Evolutionary conservation across 371 early-diverging fungal genomes (phyloP).

Genomic region (Zychaea mexicana): DNA sequence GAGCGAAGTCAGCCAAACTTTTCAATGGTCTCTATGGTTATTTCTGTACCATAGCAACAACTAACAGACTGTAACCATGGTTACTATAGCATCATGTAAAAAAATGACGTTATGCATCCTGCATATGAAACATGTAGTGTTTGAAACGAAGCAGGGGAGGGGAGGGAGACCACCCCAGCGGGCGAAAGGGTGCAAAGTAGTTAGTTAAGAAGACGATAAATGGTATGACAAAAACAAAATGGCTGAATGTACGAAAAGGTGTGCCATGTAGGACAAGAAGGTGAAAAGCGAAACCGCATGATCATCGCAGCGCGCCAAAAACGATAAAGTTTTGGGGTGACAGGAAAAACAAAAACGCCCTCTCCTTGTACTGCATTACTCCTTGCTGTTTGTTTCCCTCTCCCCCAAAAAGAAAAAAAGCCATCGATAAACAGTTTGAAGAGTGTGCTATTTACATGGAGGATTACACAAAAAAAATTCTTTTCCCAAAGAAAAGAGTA

Average conservation of each 20-base stretch:
- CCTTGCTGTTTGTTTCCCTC: not conserved
- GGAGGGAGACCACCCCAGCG: not conserved
- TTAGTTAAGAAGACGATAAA: not conserved
- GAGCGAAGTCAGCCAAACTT: not conserved
- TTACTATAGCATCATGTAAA: not conserved
- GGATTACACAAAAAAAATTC: not conserved
- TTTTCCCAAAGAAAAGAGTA: not conserved
- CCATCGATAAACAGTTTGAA: no score
- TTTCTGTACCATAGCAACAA: not conserved
- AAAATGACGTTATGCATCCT: not conserved
- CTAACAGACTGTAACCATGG: no score
- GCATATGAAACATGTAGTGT: not conserved
- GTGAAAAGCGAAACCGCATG: constrained; percentile 1
- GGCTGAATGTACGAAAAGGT: not conserved
- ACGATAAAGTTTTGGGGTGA: constrained; percentile 2
- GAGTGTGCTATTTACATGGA: no score
- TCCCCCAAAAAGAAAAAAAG: not conserved
- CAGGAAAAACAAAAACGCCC: constrained; percentile 7
- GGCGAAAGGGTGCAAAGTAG: not conserved
- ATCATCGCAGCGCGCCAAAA: constrained; percentile 7
- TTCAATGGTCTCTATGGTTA: not conserved
- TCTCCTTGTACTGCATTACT: not conserved
- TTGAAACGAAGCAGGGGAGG: not conserved
- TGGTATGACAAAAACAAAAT: not conserved
- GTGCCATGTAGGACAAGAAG: not conserved